Evolutionary conservation across 108 stramenopile species (phyloP).

Genomic region (Fragilariopsis cylindrus): DNA sequence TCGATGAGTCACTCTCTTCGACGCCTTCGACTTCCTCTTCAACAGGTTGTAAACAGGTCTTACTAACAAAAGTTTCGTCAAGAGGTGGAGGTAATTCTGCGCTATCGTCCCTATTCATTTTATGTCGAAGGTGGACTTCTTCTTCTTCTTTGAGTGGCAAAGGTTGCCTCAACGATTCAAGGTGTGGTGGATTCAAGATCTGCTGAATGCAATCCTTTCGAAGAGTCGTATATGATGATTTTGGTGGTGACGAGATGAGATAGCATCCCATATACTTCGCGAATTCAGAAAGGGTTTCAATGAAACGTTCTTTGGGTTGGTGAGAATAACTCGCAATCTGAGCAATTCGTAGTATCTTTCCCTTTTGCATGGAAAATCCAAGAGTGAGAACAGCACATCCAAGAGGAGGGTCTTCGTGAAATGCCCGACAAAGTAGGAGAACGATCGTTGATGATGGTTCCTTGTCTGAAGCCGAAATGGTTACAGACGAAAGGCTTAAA

Average conservation of each 20-base stretch:
- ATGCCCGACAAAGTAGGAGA: slow-evolving; percentile 66
- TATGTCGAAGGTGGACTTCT: too few species aligned
- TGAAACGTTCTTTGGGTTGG: slow-evolving; percentile 66
- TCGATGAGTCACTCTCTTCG: slow-evolving; percentile 30
- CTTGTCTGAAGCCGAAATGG: neutral
- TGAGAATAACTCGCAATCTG: slow-evolving; percentile 61
- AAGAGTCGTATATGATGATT: neutral
- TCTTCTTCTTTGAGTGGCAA: too few species aligned
- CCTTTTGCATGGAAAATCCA: slow-evolving; percentile 50
- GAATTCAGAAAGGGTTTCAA: slow-evolving; percentile 69
- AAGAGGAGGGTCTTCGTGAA: slow-evolving; percentile 71
- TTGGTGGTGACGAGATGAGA: slow-evolving; percentile 18
- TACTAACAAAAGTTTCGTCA: neutral
- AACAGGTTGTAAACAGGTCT: slow-evolving; percentile 34
- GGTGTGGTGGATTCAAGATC: neutral
- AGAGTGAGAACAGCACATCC: slow-evolving; percentile 72
- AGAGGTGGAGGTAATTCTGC: neutral
- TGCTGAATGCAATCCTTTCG: slow-evolving; percentile 13
- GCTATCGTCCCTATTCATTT: slow-evolving; percentile 4
- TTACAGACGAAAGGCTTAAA: neutral
- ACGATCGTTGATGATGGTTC: slow-evolving; percentile 40
- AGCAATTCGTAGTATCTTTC: slow-evolving; percentile 45
- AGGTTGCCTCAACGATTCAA: too few species aligned
- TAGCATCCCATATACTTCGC: slow-evolving; percentile 56
- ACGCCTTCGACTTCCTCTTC: slow-evolving; percentile 41